A percentile compares a stretch with the other conserved stretches of the same genome.
These are phyloP conservation scores for Periglandula ipomoeae DNA, from an alignment of 2,329 filamentous ascomycete species.

Conservation along the genomic window DNA sequence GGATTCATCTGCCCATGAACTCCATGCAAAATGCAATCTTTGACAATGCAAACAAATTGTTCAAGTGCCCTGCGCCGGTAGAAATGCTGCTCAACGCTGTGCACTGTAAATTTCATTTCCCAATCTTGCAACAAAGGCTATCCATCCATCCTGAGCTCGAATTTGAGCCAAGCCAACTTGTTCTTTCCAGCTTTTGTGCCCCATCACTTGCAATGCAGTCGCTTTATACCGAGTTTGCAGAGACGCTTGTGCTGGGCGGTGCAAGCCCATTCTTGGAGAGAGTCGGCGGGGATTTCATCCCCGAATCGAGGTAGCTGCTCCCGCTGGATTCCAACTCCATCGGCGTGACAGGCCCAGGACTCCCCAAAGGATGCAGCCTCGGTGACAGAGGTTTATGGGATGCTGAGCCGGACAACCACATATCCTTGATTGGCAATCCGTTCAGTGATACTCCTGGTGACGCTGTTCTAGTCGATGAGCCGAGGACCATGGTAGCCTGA, in stretches of 20 bases:
- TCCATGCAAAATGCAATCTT: neutral
- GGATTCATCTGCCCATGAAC: neutral
- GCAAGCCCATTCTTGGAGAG: neutral
- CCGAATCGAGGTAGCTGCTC: slow-evolving; percentile 27
- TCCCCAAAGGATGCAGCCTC: slow-evolving; percentile 42
- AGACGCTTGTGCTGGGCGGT: neutral
- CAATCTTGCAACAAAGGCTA: neutral
- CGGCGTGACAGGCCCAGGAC: slow-evolving; percentile 52
- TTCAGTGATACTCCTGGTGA: slow-evolving; percentile 23
- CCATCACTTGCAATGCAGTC: neutral
- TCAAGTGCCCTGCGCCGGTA: neutral
- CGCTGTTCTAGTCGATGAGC: slow-evolving; percentile 17
- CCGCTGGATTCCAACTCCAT: slow-evolving; percentile 41
- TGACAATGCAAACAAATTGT: neutral
- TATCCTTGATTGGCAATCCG: slow-evolving; percentile 25
- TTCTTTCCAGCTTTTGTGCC: neutral
- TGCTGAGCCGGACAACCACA: slow-evolving; percentile 28
- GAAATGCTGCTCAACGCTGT: neutral
- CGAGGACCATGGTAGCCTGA: slow-evolving; percentile 40
- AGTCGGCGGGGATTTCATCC: neutral
- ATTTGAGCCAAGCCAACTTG: neutral
- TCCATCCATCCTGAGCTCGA: neutral
- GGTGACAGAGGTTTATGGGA: slow-evolving; percentile 40
- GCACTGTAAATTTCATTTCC: neutral
- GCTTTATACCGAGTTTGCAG: neutral